A percentile compares a stretch with the other conserved stretches of the same genome.
Conservation (phyloP, 208 protist species). For the Trichomonas vaginalis region DNA sequence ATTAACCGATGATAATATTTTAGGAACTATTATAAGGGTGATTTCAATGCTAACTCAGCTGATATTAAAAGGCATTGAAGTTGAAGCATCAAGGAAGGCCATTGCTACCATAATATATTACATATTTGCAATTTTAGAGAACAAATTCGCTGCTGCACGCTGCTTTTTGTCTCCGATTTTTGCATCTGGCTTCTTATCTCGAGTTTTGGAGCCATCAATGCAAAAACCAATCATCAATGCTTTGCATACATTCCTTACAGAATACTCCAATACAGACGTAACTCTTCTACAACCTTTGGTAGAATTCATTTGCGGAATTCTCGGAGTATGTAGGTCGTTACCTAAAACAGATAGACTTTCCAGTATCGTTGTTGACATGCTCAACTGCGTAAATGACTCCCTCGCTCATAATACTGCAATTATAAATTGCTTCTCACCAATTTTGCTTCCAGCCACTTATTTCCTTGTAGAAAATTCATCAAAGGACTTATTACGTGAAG, state of each 20-base stretch:
- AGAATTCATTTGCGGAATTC: background rate
- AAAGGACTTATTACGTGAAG: background rate
- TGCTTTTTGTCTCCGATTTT: conserved; percentile 1
- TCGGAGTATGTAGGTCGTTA: background rate
- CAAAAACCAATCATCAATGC: background rate
- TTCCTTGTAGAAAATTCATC: background rate
- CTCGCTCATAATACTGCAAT: background rate
- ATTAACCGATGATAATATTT: background rate
- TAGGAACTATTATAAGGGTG: background rate
- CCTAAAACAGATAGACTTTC: background rate
- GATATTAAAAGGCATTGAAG: background rate
- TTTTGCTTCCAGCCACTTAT: background rate
- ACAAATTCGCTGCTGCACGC: background rate
- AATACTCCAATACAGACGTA: background rate
- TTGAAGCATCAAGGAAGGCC: background rate
- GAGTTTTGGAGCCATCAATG: background rate
- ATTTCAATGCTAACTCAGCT: background rate
- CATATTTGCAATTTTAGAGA: background rate
- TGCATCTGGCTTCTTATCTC: background rate
- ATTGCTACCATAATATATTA: background rate
- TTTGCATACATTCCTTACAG: background rate
- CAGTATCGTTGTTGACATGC: background rate
- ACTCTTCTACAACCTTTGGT: background rate
- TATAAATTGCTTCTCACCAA: background rate
- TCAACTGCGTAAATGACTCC: background rate